Evolutionary conservation across 352 stramenopile genomes (phyloP), one percentile per base, ranked within the genome.

Genomic region (Phytophthora agathidicida): DNA sequence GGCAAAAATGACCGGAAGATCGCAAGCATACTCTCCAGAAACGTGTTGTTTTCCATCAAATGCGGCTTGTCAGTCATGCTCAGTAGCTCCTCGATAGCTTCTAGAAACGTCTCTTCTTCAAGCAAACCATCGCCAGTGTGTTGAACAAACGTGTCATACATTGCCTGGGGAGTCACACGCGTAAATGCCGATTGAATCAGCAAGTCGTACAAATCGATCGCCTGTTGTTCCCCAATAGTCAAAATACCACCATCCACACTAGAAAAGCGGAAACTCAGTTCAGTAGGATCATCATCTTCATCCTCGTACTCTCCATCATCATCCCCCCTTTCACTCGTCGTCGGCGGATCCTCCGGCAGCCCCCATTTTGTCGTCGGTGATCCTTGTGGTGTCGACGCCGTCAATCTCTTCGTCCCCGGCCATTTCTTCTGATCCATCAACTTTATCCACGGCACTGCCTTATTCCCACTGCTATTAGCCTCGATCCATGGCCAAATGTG

Each of bases 121-220:
- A 96, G 57, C 33, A 93, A 23, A 1, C 86, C 86, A 33, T 96
- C 86, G 7, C 80, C 79, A 9, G 86, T 96, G 59, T 96, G 86
- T 42, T 93, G 83, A 1, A 94, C 74, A 48, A 96, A 94, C 11
- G 83, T 94, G 41, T 93, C 85, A 49, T 94, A 96, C 73, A 96
- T 92, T 5, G 71, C 72, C 20, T 92, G 75, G 3, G 85, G 75
- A 42, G 73, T 65, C 4, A 93, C 55, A 27, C 86, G 88, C 0
- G 86, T 91, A 46, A 94, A 91, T 7, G 81, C 75, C 2, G 80
- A 89, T 50, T 88, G 65, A 1, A 78, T 58, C 28, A 94, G 37
- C 11, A 94, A 24, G 28, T 89, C 73, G 20, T 88, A 89, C 17
- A 95, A 49, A 33, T 80, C 66, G 1, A 79, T 45, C 0, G 83